phyloP scores from a whole-genome alignment of 2,329 filamentous ascomycete species.

The Cordyceps farinosa region DNA sequence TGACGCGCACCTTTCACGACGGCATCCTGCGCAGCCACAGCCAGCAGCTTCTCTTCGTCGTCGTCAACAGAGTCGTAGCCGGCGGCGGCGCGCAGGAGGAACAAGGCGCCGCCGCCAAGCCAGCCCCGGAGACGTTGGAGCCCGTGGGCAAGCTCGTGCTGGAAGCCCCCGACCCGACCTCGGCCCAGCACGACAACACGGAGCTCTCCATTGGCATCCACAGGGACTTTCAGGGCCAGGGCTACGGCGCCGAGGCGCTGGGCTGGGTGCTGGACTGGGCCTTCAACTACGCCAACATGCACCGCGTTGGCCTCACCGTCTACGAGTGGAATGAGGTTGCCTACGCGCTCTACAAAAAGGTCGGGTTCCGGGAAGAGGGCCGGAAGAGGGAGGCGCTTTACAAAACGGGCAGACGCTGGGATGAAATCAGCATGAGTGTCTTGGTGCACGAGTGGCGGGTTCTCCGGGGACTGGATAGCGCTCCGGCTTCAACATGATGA shows the following conservation, averaged over 20 bases:
- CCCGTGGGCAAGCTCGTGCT: conserved; percentile 3
- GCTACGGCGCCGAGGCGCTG: conserved; percentile 44
- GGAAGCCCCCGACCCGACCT: not conserved
- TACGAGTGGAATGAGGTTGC: conserved; percentile 41
- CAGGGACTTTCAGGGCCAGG: conserved; percentile 32
- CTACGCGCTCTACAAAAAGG: conserved; percentile 36
- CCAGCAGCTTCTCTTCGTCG: conserved; percentile 10
- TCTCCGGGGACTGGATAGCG: not conserved
- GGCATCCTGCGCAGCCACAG: not conserved
- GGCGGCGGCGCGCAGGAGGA: not conserved
- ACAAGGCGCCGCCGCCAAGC: not conserved
- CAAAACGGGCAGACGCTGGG: conserved; percentile 38
- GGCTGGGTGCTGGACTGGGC: conserved; percentile 42
- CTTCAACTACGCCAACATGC: conserved; percentile 39
- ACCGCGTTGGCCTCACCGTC: conserved; percentile 37
- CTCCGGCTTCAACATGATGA: not conserved
- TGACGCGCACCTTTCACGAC: conserved; percentile 2
- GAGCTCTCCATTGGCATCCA: conserved; percentile 36
- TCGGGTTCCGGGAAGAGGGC: conserved; percentile 43
- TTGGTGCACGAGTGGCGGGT: conserved; percentile 33
- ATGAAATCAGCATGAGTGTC: conserved; percentile 31
- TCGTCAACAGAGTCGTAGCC: conserved; percentile 1
- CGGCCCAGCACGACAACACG: not conserved
- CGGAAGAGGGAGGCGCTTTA: conserved; percentile 27
- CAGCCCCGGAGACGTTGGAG: not conserved